These are phyloP conservation scores for Scytalidium lignicola DNA, from an alignment of 2,329 filamentous ascomycete species.

Conservation along the genomic window DNA sequence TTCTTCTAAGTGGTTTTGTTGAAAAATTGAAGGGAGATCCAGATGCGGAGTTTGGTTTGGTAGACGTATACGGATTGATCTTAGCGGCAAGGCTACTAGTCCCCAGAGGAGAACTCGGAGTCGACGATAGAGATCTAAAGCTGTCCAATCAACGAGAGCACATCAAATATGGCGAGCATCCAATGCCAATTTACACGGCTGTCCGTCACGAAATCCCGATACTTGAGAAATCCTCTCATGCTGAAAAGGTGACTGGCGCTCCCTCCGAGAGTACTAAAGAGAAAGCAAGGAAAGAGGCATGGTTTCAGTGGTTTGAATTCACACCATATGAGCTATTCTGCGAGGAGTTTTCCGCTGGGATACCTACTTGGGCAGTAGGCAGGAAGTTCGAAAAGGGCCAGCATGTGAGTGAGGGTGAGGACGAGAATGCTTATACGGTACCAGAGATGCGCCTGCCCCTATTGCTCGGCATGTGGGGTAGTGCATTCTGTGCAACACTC, in stretches of 20 bases:
- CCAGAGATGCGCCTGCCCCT: slow-evolving; percentile 82
- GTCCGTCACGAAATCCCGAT: slow-evolving; percentile 92
- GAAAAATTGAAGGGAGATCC: slow-evolving; percentile 86
- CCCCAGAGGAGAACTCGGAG: slow-evolving; percentile 74
- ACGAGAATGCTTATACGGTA: slow-evolving; percentile 63
- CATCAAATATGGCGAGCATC: slow-evolving; percentile 71
- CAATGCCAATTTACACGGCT: slow-evolving; percentile 90
- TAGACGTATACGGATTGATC: slow-evolving; percentile 87
- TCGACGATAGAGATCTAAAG: slow-evolving; percentile 78
- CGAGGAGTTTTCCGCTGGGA: slow-evolving; percentile 85
- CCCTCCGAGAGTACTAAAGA: slow-evolving; percentile 46
- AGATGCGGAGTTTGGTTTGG: slow-evolving; percentile 77
- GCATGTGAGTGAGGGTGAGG: slow-evolving; percentile 57
- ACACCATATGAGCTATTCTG: slow-evolving; percentile 95
- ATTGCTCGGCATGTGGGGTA: slow-evolving; percentile 92
- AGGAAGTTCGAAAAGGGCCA: slow-evolving; percentile 71
- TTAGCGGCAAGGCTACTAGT: slow-evolving; percentile 81
- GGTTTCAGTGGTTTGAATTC: slow-evolving; percentile 98
- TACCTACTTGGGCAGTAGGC: slow-evolving; percentile 91
- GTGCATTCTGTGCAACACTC: slow-evolving; percentile 90
- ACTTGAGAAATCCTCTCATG: slow-evolving; percentile 38
- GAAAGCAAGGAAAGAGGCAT: slow-evolving; percentile 60
- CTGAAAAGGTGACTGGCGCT: slow-evolving; percentile 28
- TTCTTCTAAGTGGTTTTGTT: slow-evolving; percentile 78
- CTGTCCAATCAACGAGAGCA: slow-evolving; percentile 80